These are phyloP conservation scores for Agaricus subrufescens DNA, from an alignment of 768 basidiomycete species.

Conservation along the genomic window DNA sequence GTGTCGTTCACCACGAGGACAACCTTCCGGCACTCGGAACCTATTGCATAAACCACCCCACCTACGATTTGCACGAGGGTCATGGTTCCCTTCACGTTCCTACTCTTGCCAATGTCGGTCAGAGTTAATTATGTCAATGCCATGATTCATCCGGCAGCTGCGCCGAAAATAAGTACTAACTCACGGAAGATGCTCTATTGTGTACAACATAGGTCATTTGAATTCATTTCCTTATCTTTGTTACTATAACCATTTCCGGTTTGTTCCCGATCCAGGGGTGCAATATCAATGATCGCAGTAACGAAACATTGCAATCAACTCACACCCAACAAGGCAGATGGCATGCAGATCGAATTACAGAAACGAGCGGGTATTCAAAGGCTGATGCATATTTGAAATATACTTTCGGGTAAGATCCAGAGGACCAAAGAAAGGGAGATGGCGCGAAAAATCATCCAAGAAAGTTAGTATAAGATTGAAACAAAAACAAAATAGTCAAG, in stretches of 20 bases:
- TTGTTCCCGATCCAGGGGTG: no score
- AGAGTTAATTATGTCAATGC: no score
- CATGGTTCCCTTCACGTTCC: background rate
- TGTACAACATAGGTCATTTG: no score
- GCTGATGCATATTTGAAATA: background rate
- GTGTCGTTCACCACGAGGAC: background rate
- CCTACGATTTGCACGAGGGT: background rate
- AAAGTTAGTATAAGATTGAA: background rate
- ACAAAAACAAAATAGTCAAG: background rate
- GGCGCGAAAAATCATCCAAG: conserved; percentile 2
- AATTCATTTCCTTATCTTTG: no score
- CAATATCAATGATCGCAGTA: no score
- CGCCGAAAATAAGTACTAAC: no score
- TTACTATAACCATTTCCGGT: no score
- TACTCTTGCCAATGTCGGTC: background rate
- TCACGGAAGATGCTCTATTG: no score
- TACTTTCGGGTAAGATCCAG: background rate
- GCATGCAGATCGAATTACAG: background rate
- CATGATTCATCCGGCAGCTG: no score
- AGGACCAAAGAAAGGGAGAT: background rate
- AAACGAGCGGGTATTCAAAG: conserved; percentile 2
- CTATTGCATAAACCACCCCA: no score
- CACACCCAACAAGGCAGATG: no score
- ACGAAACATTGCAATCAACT: no score
- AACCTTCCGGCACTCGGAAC: background rate